Percentiles rank a stretch among this genome's conserved stretches.
Evolutionary conservation across 2,329 filamentous ascomycete species (phyloP).

Genomic region (Aulographum hederae): DNA sequence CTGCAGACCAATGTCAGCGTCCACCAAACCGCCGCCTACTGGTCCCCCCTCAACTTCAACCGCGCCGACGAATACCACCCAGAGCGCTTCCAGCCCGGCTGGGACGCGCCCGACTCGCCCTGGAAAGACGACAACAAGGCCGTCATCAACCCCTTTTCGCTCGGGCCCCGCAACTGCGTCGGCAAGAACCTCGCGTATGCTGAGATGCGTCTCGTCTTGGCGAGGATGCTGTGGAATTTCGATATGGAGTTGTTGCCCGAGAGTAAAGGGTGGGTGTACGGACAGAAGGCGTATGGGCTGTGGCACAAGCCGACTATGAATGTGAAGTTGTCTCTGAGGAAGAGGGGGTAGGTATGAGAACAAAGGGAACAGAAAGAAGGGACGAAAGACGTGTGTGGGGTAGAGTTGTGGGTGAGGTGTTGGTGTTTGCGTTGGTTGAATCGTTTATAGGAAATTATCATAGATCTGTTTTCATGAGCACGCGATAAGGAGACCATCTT

Average conservation of each 20-base stretch:
- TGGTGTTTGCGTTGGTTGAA: too few species aligned
- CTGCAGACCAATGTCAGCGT: conserved; percentile 5
- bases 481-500: too few species aligned
- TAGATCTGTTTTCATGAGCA: too few species aligned
- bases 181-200: conserved; percentile 14
- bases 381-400: too few species aligned
- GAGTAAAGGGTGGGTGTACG: background rate
- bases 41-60: conserved; percentile 13
- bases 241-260: background rate
- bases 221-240: background rate
- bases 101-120: too few species aligned
- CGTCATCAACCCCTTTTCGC: conserved; percentile 14
- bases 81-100: conserved; percentile 26
- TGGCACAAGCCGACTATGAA: too few species aligned
- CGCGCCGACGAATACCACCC: conserved; percentile 18
- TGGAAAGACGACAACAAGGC: conserved; percentile 12
- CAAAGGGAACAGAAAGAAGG: too few species aligned
- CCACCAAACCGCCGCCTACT: conserved; percentile 5
- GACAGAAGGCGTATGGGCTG: too few species aligned
- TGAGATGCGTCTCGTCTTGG: background rate
- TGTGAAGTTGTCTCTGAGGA: too few species aligned
- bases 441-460: too few species aligned
- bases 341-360: too few species aligned
- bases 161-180: conserved; percentile 15
- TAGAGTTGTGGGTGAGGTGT: too few species aligned